Evolutionary conservation across 441 rosid species (phyloP).

Genomic region (Gossypium schwendimanii): DNA sequence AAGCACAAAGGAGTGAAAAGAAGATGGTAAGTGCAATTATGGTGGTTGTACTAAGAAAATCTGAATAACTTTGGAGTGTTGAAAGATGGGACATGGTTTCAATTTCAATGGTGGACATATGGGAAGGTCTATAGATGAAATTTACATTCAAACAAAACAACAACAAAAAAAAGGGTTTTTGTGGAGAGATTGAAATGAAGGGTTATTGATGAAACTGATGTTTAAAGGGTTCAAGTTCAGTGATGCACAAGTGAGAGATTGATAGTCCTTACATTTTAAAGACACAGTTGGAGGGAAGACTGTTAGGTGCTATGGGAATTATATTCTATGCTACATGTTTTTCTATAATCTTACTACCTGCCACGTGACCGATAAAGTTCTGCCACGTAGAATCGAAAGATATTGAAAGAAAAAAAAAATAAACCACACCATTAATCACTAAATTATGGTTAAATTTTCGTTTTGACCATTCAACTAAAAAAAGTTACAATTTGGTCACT

Average conservation of each 20-base stretch:
- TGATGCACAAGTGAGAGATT: too few relatives aligned
- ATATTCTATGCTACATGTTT: neutral
- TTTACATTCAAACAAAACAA: constrained; percentile 14
- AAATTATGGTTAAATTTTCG: too few relatives aligned
- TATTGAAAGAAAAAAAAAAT: too few relatives aligned
- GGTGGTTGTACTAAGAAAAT: constrained; percentile 32
- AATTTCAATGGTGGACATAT: constrained; percentile 31
- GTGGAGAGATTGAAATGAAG: neutral
- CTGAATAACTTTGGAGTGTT: constrained; percentile 24
- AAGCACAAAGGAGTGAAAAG: constrained; percentile 56
- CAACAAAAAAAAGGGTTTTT: neutral
- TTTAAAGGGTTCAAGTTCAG: neutral
- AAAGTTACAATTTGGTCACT: too few relatives aligned
- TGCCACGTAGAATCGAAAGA: neutral
- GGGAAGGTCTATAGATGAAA: neutral
- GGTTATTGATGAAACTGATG: neutral
- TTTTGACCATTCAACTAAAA: too few relatives aligned
- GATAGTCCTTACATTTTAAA: neutral
- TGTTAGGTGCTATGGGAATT: constrained; percentile 19
- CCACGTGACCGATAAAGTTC: neutral
- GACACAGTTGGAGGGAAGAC: constrained; percentile 39
- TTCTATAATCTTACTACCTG: neutral
- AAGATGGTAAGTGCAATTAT: constrained; percentile 47
- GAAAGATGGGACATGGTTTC: constrained; percentile 19
- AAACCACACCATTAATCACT: too few relatives aligned